Evolutionary conservation across 106 monocot species (phyloP), one percentile per base, ranked within the genome.

Genomic region (Posidonia australis): DNA sequence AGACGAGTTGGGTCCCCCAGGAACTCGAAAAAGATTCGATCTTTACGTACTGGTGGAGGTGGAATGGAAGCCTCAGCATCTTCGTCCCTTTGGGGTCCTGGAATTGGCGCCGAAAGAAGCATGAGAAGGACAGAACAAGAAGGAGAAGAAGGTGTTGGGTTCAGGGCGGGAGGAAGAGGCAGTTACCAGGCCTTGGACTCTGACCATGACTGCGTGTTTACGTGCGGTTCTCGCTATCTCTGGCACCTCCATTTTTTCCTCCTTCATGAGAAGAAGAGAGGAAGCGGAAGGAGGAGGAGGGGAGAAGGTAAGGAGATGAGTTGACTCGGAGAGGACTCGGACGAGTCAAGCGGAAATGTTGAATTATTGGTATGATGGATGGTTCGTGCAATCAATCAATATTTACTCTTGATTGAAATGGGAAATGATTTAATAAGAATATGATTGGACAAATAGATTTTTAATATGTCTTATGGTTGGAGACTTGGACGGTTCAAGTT

Each of bases 31-130:
- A 36, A 13, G 46, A n/a, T 24, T 1, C 0, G 12, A 32, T 45
- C 24, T 51, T n/a, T 44, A 20, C 69, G 36, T 71, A 94, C 94
- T 76, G 82, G 65, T 84, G 82, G 45, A 79, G 77, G 57, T 94
- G 94, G 72, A 94, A 94, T 20, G 94, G 84, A 43, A 74, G 79
- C 7, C 77, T 74, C 60, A 84, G 65, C 86, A 86, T 90, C 74
- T 90, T 89, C 7, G 90, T 68, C 2, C 82, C 81, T 67, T 94
- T 89, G 19, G 94, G 86, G 48, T 94, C 94, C 94, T 94, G 67
- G 44, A 36, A 42, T 12, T 24, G 11, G n/a, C n/a, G 17, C 1
- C 20, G 28, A 48, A 14, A 31, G 28, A 26, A 5, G 9, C 44
- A 9, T 54, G 21, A 53, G 47, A 53, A 58, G 13, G 21, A 54